These are phyloP conservation scores for Suillus decipiens DNA, from an alignment of 768 basidiomycete genomes.

Conservation along the genomic window DNA sequence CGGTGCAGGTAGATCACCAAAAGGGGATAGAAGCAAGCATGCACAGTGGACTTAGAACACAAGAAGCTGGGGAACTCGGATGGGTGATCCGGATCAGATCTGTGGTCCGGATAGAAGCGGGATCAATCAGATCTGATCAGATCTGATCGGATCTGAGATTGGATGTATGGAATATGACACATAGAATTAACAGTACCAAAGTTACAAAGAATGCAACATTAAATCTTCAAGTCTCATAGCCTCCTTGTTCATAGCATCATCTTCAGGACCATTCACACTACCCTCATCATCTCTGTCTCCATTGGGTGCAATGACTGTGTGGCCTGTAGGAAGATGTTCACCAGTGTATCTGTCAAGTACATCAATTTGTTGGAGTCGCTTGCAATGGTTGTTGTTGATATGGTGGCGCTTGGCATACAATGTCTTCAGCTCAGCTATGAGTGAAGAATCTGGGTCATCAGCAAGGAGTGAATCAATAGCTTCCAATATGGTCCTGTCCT, in stretches of 20 bases:
- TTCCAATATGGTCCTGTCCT: background rate
- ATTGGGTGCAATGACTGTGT: background rate
- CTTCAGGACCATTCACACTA: background rate
- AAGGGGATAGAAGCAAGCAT: no score
- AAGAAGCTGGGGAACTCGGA: no score
- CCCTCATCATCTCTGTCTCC: background rate
- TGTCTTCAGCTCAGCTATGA: background rate
- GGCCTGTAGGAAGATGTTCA: background rate
- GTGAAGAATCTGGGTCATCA: background rate
- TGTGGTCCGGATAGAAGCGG: no score
- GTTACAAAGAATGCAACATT: background rate
- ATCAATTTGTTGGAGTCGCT: background rate
- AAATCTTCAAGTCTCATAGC: slow-evolving; percentile 1
- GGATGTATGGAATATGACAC: no score
- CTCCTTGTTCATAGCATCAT: background rate
- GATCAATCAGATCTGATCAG: no score
- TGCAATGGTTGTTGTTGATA: background rate
- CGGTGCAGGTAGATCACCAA: no score
- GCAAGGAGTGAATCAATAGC: background rate
- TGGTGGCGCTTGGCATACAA: background rate
- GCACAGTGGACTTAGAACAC: no score
- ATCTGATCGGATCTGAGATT: no score
- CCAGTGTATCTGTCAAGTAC: background rate
- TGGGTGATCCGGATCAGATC: no score
- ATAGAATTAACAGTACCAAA: background rate